Percentiles rank a stretch among this genome's conserved stretches.
phyloP scores from a whole-genome alignment of 2,329 filamentous ascomycete species.

The Tothia fuscella region DNA sequence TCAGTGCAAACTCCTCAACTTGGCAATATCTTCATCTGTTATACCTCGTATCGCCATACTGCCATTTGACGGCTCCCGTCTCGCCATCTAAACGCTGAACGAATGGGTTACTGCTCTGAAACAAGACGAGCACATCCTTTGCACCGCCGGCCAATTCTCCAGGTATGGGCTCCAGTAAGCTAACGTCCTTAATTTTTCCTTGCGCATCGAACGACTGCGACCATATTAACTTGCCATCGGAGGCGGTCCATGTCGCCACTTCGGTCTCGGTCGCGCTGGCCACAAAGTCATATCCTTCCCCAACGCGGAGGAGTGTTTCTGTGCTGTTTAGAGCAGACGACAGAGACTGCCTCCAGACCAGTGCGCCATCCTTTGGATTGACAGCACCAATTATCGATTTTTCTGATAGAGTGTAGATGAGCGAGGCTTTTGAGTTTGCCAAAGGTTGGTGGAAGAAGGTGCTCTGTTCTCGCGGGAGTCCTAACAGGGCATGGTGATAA shows the following conservation, averaged over 20 bases:
- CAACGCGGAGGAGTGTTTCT: conserved; percentile 49
- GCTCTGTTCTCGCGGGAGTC: conserved; percentile 65
- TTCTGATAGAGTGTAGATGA: conserved; percentile 86
- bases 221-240: conserved; percentile 72
- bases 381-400: conserved; percentile 73
- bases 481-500: conserved; percentile 84
- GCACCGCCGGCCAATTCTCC: conserved; percentile 37
- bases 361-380: conserved; percentile 70
- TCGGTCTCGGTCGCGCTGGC: conserved; percentile 58
- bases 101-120: conserved; percentile 43
- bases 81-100: conserved; percentile 62
- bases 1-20: conserved; percentile 14
- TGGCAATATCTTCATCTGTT: conserved; percentile 8
- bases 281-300: conserved; percentile 67
- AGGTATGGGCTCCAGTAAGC: conserved; percentile 57
- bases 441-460: conserved; percentile 93
- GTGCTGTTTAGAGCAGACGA: conserved; percentile 26
- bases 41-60: conserved; percentile 52
- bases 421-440: conserved; percentile 67
- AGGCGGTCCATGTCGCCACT: conserved; percentile 72
- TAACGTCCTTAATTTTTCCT: conserved; percentile 52
- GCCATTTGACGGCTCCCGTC: conserved; percentile 67
- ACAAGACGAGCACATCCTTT: conserved; percentile 63
- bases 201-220: conserved; percentile 45
- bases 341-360: conserved; percentile 79